Evolutionary conservation across 352 stramenopile species (phyloP).

Genomic region (Globisporangium nunn): DNA sequence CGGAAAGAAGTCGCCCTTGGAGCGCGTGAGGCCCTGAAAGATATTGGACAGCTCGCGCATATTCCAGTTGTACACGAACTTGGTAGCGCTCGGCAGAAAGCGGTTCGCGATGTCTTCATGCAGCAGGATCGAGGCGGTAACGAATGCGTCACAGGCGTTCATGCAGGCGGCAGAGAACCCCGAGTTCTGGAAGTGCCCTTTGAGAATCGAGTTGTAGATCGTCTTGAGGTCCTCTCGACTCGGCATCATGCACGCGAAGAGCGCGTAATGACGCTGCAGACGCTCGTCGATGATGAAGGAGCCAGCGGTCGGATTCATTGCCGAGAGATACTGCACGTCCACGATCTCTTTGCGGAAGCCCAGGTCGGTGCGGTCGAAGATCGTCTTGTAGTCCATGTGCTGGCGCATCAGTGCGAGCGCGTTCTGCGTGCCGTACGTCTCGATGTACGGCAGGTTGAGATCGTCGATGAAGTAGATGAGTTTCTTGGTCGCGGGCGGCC

Average conservation of each 20-base stretch:
- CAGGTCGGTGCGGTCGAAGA: slow-evolving; percentile 93
- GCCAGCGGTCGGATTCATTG: slow-evolving; percentile 95
- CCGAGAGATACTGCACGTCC: slow-evolving; percentile 94
- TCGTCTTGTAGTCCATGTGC: slow-evolving; percentile 94
- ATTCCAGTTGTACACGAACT: slow-evolving; percentile 99
- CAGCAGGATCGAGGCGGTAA: slow-evolving; percentile 87
- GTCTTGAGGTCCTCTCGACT: slow-evolving; percentile 91
- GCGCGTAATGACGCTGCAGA: slow-evolving; percentile 92
- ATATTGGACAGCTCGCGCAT: slow-evolving; percentile 96
- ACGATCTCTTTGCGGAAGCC: slow-evolving; percentile 96
- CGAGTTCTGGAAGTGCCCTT: slow-evolving; percentile 89
- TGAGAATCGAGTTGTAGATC: slow-evolving; percentile 95
- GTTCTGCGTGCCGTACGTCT: slow-evolving; percentile 97
- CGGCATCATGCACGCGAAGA: slow-evolving; percentile 95
- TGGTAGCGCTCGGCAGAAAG: slow-evolving; percentile 94
- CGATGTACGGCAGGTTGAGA: slow-evolving; percentile 95
- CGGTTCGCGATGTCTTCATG: slow-evolving; percentile 91
- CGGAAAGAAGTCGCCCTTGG: slow-evolving; percentile 91
- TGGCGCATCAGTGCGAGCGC: slow-evolving; percentile 92
- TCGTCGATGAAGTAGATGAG: slow-evolving; percentile 97
- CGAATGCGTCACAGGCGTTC: slow-evolving; percentile 78
- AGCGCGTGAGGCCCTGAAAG: slow-evolving; percentile 92
- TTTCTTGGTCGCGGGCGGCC: slow-evolving; percentile 92
- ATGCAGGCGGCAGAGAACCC: slow-evolving; percentile 55
- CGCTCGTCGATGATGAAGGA: slow-evolving; percentile 97